phyloP scores from a whole-genome alignment of 129 eudicot genomes.

The Tanacetum coccineum region DNA sequence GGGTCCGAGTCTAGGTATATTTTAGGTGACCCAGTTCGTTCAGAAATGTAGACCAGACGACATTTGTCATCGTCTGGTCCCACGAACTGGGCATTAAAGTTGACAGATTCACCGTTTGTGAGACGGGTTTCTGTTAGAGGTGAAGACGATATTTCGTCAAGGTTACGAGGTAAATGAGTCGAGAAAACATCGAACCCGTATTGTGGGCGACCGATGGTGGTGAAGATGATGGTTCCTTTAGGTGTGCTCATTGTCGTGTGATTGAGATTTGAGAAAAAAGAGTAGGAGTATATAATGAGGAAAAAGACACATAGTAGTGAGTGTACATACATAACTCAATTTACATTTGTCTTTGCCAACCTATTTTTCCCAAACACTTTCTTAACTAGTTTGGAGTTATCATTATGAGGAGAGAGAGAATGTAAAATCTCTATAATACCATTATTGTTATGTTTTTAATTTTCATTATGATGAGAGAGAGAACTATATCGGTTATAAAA shows the following conservation, averaged over 20 bases:
- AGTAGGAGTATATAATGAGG: too few relatives aligned
- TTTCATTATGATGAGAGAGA: too few relatives aligned
- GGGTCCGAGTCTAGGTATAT: constrained; percentile 30
- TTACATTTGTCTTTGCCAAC: too few relatives aligned
- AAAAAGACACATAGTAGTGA: too few relatives aligned
- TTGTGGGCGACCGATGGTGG: constrained; percentile 61
- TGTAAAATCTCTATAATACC: too few relatives aligned
- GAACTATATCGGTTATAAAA: too few relatives aligned
- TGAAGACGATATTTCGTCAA: constrained; percentile 18
- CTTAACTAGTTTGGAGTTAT: too few relatives aligned
- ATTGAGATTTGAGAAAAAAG: too few relatives aligned
- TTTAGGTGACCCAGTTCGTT: constrained; percentile 57
- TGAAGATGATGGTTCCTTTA: constrained; percentile 61
- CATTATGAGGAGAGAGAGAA: too few relatives aligned
- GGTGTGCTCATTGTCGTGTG: constrained; percentile 29
- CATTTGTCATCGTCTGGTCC: constrained; percentile 28
- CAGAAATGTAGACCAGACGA: constrained; percentile 54
- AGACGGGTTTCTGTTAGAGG: constrained; percentile 40
- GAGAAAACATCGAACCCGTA: constrained; percentile 90
- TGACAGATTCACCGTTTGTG: constrained; percentile 63
- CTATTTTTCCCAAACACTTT: too few relatives aligned
- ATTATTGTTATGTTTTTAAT: too few relatives aligned
- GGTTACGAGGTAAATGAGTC: constrained; percentile 25
- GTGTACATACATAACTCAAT: too few relatives aligned
- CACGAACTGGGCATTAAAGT: constrained; percentile 60